Base-by-base conservation (phyloP, 768 basidiomycete genomes). In the Terana coerulea region DNA sequence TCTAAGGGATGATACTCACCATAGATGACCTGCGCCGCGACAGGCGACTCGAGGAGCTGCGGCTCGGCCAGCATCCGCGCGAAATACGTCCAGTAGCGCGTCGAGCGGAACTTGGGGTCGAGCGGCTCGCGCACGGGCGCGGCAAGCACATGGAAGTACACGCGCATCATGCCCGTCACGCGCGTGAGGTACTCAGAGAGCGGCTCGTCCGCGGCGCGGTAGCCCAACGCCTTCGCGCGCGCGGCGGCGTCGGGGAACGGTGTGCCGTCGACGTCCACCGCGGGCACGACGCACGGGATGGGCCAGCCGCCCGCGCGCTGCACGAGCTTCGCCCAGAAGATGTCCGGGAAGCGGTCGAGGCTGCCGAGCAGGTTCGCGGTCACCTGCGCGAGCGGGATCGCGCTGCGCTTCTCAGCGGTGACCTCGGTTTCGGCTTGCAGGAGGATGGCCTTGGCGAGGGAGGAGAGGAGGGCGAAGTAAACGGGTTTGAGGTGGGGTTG, bases 381-480 rank as follows among this genome's bases (percentile, higher is more conserved):
- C 10, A 97, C 81, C 28, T 80, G 78, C 0, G 89, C 91, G 21
- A 99, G 78, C 0, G 95, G 95, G 31, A 77, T 74, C 0, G 93
- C 94, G 21, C 88, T 87, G 26, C 83, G 82, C 61, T 88, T 84
- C 68, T 95, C 90, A 2, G 94, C 93, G 1, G 88, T 82, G 8
- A 95, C 90, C 67, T 98, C 95, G 0, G 85, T 88, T 71, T 97
- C 94, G 15, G 94, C 94, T 71, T 98, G 95, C 29, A 89, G 76
- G 37, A 98, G 76, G 54, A 98, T 84, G 15, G 83, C 74, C 64
- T 98, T 98, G 41, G 91, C 75, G 34, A 98, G 79, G n/a, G 93
- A 87, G 19, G 90, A 94, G 39, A 95, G 79, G 19, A 87, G 76
- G 44, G 91, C 89, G 41, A 75, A 66, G 64, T 93, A 95, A 47